These are phyloP conservation scores for Echeveria elegans DNA, from an alignment of 164 flowering plant genomes.

Conservation along the genomic window DNA sequence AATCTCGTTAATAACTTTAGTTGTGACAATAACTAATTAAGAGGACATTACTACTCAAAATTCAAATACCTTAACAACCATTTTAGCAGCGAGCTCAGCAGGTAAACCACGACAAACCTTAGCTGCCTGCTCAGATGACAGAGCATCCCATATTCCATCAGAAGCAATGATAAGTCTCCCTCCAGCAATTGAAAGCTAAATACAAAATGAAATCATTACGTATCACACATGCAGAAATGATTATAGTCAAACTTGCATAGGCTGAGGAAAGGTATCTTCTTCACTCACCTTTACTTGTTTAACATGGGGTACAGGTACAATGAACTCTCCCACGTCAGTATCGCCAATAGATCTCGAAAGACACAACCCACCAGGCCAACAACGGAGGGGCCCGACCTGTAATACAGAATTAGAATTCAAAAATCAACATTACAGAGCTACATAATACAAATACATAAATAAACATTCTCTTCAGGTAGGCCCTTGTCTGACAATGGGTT, in stretches of 20 bases:
- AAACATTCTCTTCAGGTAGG: background rate
- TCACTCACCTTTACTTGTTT: slow-evolving; percentile 78
- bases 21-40: background rate
- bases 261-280: background rate
- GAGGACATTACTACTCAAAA: background rate
- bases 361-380: slow-evolving; percentile 12
- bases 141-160: slow-evolving; percentile 86
- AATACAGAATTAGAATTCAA: background rate
- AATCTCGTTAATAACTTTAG: background rate
- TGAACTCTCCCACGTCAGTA: slow-evolving; percentile 11
- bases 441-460: background rate
- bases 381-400: slow-evolving; percentile 8
- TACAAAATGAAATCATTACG: slow-evolving; percentile 1
- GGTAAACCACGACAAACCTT: slow-evolving; percentile 65
- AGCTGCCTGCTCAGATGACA: slow-evolving; percentile 71
- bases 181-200: slow-evolving; percentile 70
- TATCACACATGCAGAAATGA: background rate
- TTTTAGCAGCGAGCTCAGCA: slow-evolving; percentile 85
- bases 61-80: slow-evolving; percentile 63
- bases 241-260: background rate
- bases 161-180: slow-evolving; percentile 84
- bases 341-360: slow-evolving; percentile 10
- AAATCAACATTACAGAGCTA: background rate
- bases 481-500: background rate
- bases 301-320: slow-evolving; percentile 21